Evolutionary conservation across 352 stramenopile species (phyloP).

Genomic region (Globisporangium orthogonon): DNA sequence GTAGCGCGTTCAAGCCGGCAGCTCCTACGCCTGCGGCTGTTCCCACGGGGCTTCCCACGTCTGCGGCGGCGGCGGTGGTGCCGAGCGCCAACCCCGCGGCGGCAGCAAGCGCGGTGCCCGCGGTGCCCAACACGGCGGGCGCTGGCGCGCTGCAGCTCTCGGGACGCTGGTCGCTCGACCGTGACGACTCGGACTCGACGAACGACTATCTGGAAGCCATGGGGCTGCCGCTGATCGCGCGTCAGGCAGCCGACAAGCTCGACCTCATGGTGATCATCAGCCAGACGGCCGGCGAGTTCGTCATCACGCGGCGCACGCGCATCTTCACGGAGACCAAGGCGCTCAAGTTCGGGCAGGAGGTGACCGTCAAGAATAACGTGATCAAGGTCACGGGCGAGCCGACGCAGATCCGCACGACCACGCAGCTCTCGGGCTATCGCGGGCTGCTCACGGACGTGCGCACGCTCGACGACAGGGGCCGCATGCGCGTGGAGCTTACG

Average conservation of each 20-base stretch:
- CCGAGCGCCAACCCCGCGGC: slow-evolving; percentile 10
- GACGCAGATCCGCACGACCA: slow-evolving; percentile 66
- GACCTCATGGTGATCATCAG: slow-evolving; percentile 88
- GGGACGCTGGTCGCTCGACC: slow-evolving; percentile 79
- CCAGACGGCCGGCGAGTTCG: slow-evolving; percentile 76
- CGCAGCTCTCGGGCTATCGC: slow-evolving; percentile 74
- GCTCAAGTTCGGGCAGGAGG: slow-evolving; percentile 82
- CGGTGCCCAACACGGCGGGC: slow-evolving; percentile 64
- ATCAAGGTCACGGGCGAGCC: slow-evolving; percentile 81
- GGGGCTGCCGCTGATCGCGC: slow-evolving; percentile 71
- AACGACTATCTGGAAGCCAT: slow-evolving; percentile 89
- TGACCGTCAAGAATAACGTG: slow-evolving; percentile 86
- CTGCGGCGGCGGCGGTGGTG: slow-evolving; percentile 11
- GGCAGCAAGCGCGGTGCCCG: slow-evolving; percentile 15
- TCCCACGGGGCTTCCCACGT: too few relatives aligned
- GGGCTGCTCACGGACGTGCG: slow-evolving; percentile 70
- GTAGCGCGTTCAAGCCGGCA: slow-evolving; percentile 62
- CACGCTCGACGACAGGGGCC: slow-evolving; percentile 63
- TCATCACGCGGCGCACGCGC: slow-evolving; percentile 82
- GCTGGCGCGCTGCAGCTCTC: slow-evolving; percentile 76
- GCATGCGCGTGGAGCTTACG: slow-evolving; percentile 80
- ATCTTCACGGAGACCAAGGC: slow-evolving; percentile 89
- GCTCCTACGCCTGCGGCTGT: too few relatives aligned
- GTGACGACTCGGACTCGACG: slow-evolving; percentile 85
- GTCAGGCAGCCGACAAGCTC: slow-evolving; percentile 83